phyloP scores from a whole-genome alignment of 2,329 filamentous ascomycete genomes.

The Aspergillus hortae region DNA sequence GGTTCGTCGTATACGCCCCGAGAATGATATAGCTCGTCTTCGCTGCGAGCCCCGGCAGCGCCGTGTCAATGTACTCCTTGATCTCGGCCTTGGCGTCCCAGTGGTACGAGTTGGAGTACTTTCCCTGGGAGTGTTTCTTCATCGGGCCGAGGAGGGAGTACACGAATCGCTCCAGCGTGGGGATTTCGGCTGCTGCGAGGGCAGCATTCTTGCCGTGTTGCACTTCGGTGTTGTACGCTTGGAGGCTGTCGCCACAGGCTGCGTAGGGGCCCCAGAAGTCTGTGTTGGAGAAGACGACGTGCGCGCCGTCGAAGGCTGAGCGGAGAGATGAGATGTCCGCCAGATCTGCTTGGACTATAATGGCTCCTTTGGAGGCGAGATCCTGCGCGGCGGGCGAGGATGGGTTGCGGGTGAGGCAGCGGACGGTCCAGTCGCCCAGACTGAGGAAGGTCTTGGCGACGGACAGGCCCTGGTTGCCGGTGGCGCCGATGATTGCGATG shows the following conservation, averaged over 20 bases:
- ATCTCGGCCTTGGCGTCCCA: constrained; percentile 51
- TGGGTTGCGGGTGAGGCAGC: constrained; percentile 30
- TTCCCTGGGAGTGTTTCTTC: constrained; percentile 45
- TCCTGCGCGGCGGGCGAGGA: constrained; percentile 18
- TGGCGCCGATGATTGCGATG: constrained; percentile 35
- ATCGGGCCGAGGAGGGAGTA: constrained; percentile 53
- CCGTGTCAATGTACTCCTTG: constrained; percentile 43
- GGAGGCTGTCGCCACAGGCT: constrained; percentile 17
- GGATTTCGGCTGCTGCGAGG: constrained; percentile 47
- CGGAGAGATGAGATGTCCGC: constrained; percentile 24
- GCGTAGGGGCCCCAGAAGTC: constrained; percentile 55
- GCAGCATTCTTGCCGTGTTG: constrained; percentile 55
- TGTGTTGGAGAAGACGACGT: constrained; percentile 54
- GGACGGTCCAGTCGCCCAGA: constrained; percentile 26
- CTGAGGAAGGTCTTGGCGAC: constrained; percentile 26
- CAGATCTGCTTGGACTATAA: constrained; percentile 28
- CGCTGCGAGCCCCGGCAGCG: constrained; percentile 39
- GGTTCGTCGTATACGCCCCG: constrained; percentile 31
- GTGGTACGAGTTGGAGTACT: constrained; percentile 46
- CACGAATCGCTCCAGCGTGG: constrained; percentile 47
- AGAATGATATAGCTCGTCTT: constrained; percentile 43
- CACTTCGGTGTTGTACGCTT: constrained; percentile 48
- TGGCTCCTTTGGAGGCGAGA: constrained; percentile 23
- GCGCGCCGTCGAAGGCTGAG: constrained; percentile 39
- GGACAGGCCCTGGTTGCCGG: constrained; percentile 31